phyloP scores from a whole-genome alignment of 2,329 filamentous ascomycete species.

The Ascocoryne sarcoides region DNA sequence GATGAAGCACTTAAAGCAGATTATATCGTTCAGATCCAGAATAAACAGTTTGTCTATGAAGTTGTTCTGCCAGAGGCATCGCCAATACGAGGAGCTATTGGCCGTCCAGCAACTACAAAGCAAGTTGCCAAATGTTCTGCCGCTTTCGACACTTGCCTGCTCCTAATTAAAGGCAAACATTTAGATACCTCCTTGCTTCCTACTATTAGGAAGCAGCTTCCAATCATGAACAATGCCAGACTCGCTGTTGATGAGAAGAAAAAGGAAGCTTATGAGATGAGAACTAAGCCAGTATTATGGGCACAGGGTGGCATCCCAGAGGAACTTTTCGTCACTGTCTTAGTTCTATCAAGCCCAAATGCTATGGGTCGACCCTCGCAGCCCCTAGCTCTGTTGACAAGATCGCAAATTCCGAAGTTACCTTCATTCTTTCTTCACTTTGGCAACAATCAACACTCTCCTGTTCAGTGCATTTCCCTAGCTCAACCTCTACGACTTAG shows the following conservation, averaged over 20 bases:
- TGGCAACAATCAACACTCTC: constrained; percentile 50
- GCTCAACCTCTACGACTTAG: constrained; percentile 35
- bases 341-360: constrained; percentile 49
- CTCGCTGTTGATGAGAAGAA: constrained; percentile 76
- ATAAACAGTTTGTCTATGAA: constrained; percentile 62
- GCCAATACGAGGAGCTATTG: constrained; percentile 58
- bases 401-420: constrained; percentile 52
- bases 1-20: constrained; percentile 35
- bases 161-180: constrained; percentile 55
- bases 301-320: constrained; percentile 36
- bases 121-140: constrained; percentile 77
- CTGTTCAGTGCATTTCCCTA: constrained; percentile 43
- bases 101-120: constrained; percentile 59
- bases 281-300: constrained; percentile 73
- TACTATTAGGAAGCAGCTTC: constrained; percentile 60
- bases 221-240: constrained; percentile 77
- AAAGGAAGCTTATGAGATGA: constrained; percentile 66
- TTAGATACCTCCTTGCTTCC: constrained; percentile 71
- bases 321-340: constrained; percentile 50
- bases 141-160: constrained; percentile 72
- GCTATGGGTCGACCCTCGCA: constrained; percentile 49
- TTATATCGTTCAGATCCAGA: constrained; percentile 52
- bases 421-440: constrained; percentile 67
- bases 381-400: constrained; percentile 64
- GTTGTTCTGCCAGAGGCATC: constrained; percentile 69